Percentiles rank a stretch among this genome's conserved stretches.
Conservation (phyloP, 306 rosid species). For the Prunus fruticosa region DNA sequence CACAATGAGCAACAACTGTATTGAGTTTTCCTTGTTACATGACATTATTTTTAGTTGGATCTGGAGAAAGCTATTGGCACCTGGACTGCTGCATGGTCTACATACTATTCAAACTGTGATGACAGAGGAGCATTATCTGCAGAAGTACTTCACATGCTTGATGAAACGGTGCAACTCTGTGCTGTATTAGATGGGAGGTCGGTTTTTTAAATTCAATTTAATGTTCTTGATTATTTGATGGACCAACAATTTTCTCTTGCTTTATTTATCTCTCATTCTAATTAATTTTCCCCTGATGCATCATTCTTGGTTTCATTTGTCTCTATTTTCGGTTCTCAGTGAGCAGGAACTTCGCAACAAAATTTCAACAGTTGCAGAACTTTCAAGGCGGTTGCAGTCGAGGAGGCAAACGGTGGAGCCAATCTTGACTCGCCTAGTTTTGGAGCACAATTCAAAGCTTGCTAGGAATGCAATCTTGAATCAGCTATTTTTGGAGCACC, state of each 20-base stretch:
- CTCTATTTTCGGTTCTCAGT: too few relatives aligned
- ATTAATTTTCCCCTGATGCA: too few relatives aligned
- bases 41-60: slow-evolving; percentile 6
- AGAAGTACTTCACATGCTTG: slow-evolving; percentile 15
- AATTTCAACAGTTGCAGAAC: not conserved
- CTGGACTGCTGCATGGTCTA: not conserved
- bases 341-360: not conserved
- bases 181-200: slow-evolving; percentile 28
- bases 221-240: too few relatives aligned
- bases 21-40: not conserved
- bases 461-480: too few relatives aligned
- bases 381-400: slow-evolving; percentile 14
- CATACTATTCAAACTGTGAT: not conserved
- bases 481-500: not conserved
- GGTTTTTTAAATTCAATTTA: not conserved
- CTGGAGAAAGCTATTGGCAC: not conserved
- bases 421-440: not conserved
- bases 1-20: too few relatives aligned
- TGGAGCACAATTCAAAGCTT: not conserved
- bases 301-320: too few relatives aligned
- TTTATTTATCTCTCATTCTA: too few relatives aligned
- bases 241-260: too few relatives aligned
- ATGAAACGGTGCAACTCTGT: slow-evolving; percentile 32
- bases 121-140: not conserved
- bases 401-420: slow-evolving; percentile 15